Evolutionary conservation across 176 grass and related monocot genomes (phyloP).

Genomic region (Bromus sterilis): DNA sequence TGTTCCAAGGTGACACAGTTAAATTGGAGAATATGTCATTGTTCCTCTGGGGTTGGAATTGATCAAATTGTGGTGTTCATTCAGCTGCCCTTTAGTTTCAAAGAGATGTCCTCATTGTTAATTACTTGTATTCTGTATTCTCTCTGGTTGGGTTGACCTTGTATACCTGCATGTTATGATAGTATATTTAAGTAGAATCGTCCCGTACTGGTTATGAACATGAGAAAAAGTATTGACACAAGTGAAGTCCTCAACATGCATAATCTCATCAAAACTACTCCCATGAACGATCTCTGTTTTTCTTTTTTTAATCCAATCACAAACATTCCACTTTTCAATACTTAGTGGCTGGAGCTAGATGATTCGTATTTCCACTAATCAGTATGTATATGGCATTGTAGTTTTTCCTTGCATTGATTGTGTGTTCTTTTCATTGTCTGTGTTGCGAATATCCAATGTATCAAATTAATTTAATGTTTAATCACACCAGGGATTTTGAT

Average conservation of each 20-base stretch:
- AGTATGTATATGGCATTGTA: background rate
- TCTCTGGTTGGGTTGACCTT: background rate
- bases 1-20: background rate
- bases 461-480: constrained; percentile 10
- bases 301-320: background rate
- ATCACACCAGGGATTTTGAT: constrained; percentile 92
- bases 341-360: background rate
- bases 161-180: background rate
- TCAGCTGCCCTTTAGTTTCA: background rate
- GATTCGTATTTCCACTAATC: background rate
- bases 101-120: background rate
- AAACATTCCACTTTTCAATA: background rate
- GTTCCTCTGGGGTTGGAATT: background rate
- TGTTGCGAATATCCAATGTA: background rate
- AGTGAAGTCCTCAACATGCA: background rate
- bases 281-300: background rate
- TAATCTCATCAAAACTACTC: background rate
- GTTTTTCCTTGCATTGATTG: background rate
- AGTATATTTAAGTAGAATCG: background rate
- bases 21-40: background rate
- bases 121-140: background rate
- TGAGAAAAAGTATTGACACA: background rate
- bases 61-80: background rate
- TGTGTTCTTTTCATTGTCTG: background rate
- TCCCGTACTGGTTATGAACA: background rate